Evolutionary conservation across 495 filamentous ascomycete species (phyloP).

Genomic region (Aspergillus ostianus): DNA sequence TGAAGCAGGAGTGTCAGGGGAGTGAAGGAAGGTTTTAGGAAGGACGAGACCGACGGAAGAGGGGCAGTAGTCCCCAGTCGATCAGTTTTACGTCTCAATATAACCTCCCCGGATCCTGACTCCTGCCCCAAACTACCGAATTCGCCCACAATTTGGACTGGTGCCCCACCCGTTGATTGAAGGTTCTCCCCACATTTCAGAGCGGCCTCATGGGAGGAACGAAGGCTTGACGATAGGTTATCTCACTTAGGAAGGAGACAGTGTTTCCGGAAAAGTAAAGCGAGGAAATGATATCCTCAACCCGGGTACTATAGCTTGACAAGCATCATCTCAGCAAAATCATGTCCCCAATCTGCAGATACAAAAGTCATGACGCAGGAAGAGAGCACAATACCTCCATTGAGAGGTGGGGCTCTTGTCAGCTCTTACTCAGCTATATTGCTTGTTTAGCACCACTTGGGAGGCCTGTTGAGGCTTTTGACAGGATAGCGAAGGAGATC

Average conservation of each 20-base stretch:
- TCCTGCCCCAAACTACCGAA: slow-evolving; percentile 3
- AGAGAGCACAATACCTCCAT: neutral
- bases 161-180: slow-evolving; percentile 1
- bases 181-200: slow-evolving; percentile 6
- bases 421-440: neutral
- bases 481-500: neutral
- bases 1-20: neutral
- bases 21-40: neutral
- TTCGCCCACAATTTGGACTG: neutral
- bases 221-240: neutral
- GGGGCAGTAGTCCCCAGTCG: neutral
- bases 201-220: neutral
- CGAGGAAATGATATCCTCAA: neutral
- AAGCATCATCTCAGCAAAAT: no score
- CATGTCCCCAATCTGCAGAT: no score
- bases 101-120: slow-evolving; percentile 4
- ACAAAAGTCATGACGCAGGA: no score
- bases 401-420: neutral
- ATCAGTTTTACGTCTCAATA: neutral
- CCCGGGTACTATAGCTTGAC: no score
- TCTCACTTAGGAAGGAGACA: neutral
- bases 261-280: no score
- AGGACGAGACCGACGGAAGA: neutral
- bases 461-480: neutral
- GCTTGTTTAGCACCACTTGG: neutral